phyloP scores from a whole-genome alignment of 495 filamentous ascomycete genomes.

The Articulospora tetracladia region DNA sequence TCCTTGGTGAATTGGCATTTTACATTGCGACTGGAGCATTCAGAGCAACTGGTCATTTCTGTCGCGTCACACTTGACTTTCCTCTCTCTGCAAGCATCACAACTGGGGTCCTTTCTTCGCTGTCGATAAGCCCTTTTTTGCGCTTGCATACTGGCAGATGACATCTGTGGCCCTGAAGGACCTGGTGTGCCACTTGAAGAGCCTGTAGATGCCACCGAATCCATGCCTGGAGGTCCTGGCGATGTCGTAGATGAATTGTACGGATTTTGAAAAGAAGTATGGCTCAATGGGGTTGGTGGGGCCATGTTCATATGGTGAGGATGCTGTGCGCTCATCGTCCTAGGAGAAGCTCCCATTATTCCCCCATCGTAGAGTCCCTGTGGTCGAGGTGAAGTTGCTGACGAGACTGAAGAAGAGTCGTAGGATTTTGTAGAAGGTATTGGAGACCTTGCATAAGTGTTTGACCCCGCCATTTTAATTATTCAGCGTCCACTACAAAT shows the following conservation, averaged over 20 bases:
- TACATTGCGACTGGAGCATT: constrained; percentile 91
- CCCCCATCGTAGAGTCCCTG: constrained; percentile 37
- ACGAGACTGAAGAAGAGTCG: constrained; percentile 52
- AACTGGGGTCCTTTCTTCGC: constrained; percentile 92
- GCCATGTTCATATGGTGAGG: constrained; percentile 20
- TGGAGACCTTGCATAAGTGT: constrained; percentile 49
- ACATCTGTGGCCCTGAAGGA: constrained; percentile 37
- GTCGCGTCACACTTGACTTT: constrained; percentile 99
- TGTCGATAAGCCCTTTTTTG: constrained; percentile 96
- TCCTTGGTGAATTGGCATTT: constrained; percentile 99
- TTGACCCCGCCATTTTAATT: constrained; percentile 48
- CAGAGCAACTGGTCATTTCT: constrained; percentile 90
- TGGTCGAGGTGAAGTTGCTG: constrained; percentile 48
- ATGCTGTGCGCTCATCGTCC: constrained; percentile 22
- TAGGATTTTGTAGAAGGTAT: constrained; percentile 49
- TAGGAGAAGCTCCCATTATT: constrained; percentile 34
- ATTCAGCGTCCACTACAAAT: neutral
- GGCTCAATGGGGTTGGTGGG: constrained; percentile 6
- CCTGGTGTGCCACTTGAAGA: constrained; percentile 46
- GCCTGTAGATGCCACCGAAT: constrained; percentile 48
- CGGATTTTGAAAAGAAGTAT: constrained; percentile 20
- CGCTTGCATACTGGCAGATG: constrained; percentile 42
- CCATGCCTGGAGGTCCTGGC: constrained; percentile 38
- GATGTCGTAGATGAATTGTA: constrained; percentile 24
- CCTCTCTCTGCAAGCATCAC: constrained; percentile 93